Evolutionary conservation across 352 stramenopile species (phyloP).

Genomic region (Phytophthora gonapodyides): DNA sequence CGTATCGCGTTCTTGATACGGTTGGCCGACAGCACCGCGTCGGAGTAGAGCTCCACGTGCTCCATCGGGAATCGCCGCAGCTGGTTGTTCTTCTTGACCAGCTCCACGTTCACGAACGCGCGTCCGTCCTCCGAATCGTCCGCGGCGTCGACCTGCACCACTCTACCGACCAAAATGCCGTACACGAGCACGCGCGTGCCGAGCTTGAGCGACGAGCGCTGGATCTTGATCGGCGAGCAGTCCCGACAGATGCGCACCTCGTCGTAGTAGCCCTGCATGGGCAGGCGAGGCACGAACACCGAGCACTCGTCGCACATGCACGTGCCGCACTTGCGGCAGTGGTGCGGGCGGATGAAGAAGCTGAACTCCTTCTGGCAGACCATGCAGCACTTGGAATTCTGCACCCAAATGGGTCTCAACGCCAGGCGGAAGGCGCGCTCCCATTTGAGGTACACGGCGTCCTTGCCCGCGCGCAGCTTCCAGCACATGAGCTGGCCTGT

Average conservation of each 20-base stretch:
- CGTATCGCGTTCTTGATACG: slow-evolving; percentile 83
- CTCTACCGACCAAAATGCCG: slow-evolving; percentile 60
- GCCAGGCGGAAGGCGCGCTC: slow-evolving; percentile 80
- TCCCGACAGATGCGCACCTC: slow-evolving; percentile 84
- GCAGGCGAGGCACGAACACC: slow-evolving; percentile 70
- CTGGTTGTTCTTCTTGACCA: slow-evolving; percentile 54
- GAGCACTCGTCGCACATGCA: slow-evolving; percentile 89
- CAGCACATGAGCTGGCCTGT: slow-evolving; percentile 79
- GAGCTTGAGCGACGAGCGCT: slow-evolving; percentile 64
- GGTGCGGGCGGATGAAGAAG: slow-evolving; percentile 78
- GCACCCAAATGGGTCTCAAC: slow-evolving; percentile 77
- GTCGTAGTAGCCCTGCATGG: slow-evolving; percentile 85
- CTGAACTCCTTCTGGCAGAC: slow-evolving; percentile 78
- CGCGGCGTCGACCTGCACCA: slow-evolving; percentile 66
- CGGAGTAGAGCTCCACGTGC: slow-evolving; percentile 81
- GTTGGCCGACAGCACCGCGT: slow-evolving; percentile 76
- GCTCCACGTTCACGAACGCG: slow-evolving; percentile 65
- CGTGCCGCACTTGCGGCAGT: slow-evolving; percentile 83
- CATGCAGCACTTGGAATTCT: slow-evolving; percentile 74
- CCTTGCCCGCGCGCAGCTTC: slow-evolving; percentile 75
- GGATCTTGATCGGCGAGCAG: slow-evolving; percentile 75
- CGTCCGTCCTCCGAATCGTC: slow-evolving; percentile 60
- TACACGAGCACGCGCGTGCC: slow-evolving; percentile 81
- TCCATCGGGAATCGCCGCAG: slow-evolving; percentile 59
- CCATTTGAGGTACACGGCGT: slow-evolving; percentile 80